Evolutionary conservation across 2,329 filamentous ascomycete species (phyloP), one percentile per base, ranked within the genome.

Genomic region (Colletotrichum trifolii): DNA sequence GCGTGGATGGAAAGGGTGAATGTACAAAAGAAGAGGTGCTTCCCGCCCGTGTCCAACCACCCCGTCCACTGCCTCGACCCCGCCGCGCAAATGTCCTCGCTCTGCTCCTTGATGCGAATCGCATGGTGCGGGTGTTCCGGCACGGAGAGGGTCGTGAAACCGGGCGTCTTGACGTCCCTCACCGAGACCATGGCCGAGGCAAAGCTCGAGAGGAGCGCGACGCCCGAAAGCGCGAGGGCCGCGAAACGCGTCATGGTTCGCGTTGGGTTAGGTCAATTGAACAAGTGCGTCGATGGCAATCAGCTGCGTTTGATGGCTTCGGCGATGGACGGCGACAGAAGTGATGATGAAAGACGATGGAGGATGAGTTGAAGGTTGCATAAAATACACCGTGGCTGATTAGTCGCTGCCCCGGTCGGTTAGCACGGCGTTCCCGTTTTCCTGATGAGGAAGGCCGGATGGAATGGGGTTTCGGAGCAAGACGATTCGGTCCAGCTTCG

Each of bases 51-150:
- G 40, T 73, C 71, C 3, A 74, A 53, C 72, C 71, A 74, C 8
- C 71, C 72, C 0, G 72, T 74, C 59, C 71, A 74, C 36, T 74
- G 72, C 36, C 60, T 52, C 5, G 72, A 73, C 13, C 68, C 70
- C 5, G 72, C 71, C 6, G 67, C 59, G 45, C 72, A 74, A 15
- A 74, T 42, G 13, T 66, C 60, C 40, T 73, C 71, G 39, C 66
- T 72, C 52, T 74, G 71, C 47, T 71, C 55, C 25, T 67, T 69
- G 50, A 74, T 74, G 3, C 71, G 69, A 9, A 74, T 66, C 2
- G 70, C 68, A 36, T 74, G 57, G 7, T 67, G 49, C 3, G 70
- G 70, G 48, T 67, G 57, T 13, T 67, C 67, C 6, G 66, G 54
- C 7, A 63, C 42, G 2, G 57, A 54, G 25, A 67, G 66, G 2